These are phyloP conservation scores for Bryoerythrophyllum caledonicum DNA, from an alignment of 225 moss, liverwort and hornwort species.

Conservation along the genomic window DNA sequence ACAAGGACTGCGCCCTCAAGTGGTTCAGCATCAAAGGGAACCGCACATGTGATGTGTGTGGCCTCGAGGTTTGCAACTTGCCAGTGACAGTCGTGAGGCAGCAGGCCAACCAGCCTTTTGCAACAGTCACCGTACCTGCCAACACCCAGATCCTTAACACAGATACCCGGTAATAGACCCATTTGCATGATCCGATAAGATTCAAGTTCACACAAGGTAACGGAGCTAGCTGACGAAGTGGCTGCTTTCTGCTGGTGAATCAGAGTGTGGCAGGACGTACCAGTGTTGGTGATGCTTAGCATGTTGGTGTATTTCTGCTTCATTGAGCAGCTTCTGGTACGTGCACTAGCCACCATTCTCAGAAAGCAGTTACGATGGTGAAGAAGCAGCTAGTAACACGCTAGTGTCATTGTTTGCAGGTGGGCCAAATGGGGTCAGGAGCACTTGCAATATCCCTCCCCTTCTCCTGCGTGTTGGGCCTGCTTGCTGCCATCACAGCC, in stretches of 20 bases:
- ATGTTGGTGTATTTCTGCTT: conserved; percentile 69
- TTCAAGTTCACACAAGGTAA: no score
- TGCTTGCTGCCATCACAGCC: conserved; percentile 48
- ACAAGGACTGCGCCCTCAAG: conserved; percentile 57
- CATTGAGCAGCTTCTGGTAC: conserved; percentile 62
- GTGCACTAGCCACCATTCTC: neutral
- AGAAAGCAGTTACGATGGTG: neutral
- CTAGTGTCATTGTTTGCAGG: conserved; percentile 21
- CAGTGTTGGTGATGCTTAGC: conserved; percentile 61
- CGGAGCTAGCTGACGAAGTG: neutral
- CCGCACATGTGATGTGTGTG: conserved; percentile 55
- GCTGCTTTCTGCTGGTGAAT: neutral
- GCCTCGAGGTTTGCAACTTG: conserved; percentile 50
- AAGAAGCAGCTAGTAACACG: neutral
- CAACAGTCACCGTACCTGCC: neutral
- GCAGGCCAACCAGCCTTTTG: conserved; percentile 9
- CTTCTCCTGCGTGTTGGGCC: conserved; percentile 46
- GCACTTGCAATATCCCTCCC: conserved; percentile 53
- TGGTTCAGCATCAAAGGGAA: conserved; percentile 64
- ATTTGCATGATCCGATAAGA: neutral
- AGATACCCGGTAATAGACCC: conserved; percentile 15
- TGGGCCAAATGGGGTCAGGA: conserved; percentile 37
- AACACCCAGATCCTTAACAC: neutral
- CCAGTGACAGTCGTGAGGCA: conserved; percentile 50
- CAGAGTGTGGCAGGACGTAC: conserved; percentile 55